Base-by-base conservation (phyloP, 2,329 filamentous ascomycete species). In the Epichloe bromicola region DNA sequence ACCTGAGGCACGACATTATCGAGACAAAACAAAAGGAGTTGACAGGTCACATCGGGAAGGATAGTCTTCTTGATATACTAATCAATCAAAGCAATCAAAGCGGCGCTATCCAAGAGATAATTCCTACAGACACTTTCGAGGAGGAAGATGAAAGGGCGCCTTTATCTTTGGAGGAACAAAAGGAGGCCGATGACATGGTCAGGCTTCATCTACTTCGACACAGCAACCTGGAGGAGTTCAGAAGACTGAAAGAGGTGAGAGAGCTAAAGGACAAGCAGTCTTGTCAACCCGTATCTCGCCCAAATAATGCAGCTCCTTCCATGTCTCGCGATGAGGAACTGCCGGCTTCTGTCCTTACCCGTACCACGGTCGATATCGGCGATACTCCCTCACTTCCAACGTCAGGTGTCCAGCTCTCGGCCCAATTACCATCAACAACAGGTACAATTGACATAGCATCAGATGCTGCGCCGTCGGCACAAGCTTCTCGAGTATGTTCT, bases 91-190 rank as follows among this genome's bases (percentile, higher is more conserved):
- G 67, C n/a, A 6, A 30, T 34, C 34, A 17, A 11, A 44, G 15
- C 20, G 48, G 33, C 11, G 65, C 67, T 8, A 76, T 86, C 46
- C 67, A 72, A 12, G 69, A 69, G 2, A 81, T 91, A 51, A 73
- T 78, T 3, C 75, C 83, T 39, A 85, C 83, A 1, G 84, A 91
- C 57, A 83, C 83, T 0, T 88, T 88, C 56, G 82, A 86, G 56
- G 74, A 79, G 56, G 83, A 89, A 55, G 83, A 85, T 51, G 68
- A 82, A 47, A 73, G 74, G 12, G 61, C 60, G 1, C 58, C 59
- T 17, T 64, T 90, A 20, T 82, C 80, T 0, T 69, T 71, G 0
- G 79, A 85, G 48, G 85, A 89, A 55, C 63, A 71, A 10, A 68
- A 67, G 42, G 76, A 82, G 44, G 79, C 79, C 0, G 70, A 76